phyloP scores from a whole-genome alignment of 768 basidiomycete genomes.

The Tylopilus plumbeoviolaceoides region DNA sequence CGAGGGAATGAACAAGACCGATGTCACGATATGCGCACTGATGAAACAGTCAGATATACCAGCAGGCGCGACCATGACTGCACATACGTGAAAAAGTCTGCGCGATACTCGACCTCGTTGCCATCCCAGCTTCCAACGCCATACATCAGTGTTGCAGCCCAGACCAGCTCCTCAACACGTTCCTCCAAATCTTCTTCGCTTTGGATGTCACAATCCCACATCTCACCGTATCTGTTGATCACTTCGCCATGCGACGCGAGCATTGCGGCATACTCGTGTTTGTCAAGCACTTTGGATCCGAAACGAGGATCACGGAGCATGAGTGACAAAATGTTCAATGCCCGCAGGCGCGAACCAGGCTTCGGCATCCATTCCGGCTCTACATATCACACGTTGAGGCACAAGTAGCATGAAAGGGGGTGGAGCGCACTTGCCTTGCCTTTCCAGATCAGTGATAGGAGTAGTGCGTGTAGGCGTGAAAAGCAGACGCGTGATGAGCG shows the following conservation, averaged over 20 bases:
- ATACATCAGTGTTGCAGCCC: constrained; percentile 55
- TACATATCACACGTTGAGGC: neutral
- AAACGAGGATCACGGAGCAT: constrained; percentile 49
- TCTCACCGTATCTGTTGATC: constrained; percentile 40
- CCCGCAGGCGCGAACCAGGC: constrained; percentile 33
- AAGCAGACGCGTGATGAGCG: constrained; percentile 33
- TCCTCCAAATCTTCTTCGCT: constrained; percentile 37
- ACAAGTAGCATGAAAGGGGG: neutral
- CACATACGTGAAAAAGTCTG: constrained; percentile 65
- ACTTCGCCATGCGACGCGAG: constrained; percentile 36
- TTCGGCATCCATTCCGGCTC: constrained; percentile 26
- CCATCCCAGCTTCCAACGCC: constrained; percentile 52
- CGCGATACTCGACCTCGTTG: constrained; percentile 40
- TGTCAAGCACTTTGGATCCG: constrained; percentile 26
- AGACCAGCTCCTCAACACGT: constrained; percentile 62
- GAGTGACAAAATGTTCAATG: constrained; percentile 51
- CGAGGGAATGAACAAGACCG: constrained; percentile 56
- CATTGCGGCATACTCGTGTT: constrained; percentile 33
- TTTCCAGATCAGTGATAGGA: constrained; percentile 21
- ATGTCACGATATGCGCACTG: constrained; percentile 71
- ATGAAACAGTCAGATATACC: constrained; percentile 1
- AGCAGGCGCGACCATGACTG: neutral
- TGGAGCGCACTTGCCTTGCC: constrained; percentile 5
- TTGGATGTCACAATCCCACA: constrained; percentile 43
- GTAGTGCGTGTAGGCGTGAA: constrained; percentile 22